phyloP scores from a whole-genome alignment of 352 stramenopile genomes.

The Phytophthora citrophthora region DNA sequence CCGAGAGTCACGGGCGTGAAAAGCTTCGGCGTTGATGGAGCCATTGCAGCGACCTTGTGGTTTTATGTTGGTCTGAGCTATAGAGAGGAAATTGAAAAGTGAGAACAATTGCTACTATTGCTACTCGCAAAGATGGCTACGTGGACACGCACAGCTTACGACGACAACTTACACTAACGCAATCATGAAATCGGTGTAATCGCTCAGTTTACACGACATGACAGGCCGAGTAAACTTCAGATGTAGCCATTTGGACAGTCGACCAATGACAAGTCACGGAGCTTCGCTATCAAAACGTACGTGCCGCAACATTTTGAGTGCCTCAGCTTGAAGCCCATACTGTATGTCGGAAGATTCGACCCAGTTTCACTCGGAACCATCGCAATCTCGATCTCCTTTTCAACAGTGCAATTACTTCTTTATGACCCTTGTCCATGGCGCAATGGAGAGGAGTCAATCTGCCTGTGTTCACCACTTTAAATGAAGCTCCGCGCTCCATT shows the following conservation, averaged over 20 bases:
- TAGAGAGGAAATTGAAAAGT: slow-evolving; percentile 9
- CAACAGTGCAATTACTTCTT: too few species aligned
- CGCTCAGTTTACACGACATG: background rate
- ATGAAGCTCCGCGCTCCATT: background rate
- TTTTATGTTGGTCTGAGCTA: background rate
- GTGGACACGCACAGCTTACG: background rate
- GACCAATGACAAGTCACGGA: background rate
- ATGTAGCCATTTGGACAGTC: slow-evolving; percentile 9
- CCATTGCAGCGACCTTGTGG: background rate
- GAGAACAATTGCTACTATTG: background rate
- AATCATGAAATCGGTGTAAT: slow-evolving; percentile 8
- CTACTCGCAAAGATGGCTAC: too few species aligned
- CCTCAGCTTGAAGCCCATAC: too few species aligned
- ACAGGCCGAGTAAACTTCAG: slow-evolving; percentile 4
- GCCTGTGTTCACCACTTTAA: too few species aligned
- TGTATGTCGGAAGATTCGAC: too few species aligned
- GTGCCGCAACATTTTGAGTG: too few species aligned
- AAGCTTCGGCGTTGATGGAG: slow-evolving; percentile 36
- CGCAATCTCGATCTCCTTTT: too few species aligned
- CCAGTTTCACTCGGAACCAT: too few species aligned
- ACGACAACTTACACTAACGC: too few species aligned
- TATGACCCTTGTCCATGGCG: too few species aligned
- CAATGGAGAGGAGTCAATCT: too few species aligned
- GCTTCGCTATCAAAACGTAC: too few species aligned
- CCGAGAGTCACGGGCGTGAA: slow-evolving; percentile 60